These are phyloP conservation scores for Globisporangium megalacanthum DNA, from an alignment of 352 stramenopile species.

Conservation along the genomic window DNA sequence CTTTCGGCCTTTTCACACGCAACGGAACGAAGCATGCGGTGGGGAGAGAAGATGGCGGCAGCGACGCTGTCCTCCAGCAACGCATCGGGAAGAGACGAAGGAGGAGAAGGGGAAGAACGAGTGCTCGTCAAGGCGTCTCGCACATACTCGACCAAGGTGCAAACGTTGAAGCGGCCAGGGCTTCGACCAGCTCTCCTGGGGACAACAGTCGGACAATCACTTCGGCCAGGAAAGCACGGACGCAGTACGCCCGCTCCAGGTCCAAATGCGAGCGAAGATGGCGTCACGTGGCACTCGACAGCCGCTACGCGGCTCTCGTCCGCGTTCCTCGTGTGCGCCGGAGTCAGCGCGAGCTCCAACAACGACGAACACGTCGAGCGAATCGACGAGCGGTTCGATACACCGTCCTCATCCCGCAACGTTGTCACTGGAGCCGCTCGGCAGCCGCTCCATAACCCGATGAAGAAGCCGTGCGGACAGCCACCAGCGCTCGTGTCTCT, in stretches of 20 bases:
- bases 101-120: not conserved
- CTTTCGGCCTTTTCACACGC: not conserved
- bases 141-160: not conserved
- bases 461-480: not conserved
- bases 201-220: constrained; percentile 2
- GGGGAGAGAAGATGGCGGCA: constrained; percentile 2
- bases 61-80: not conserved
- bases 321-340: constrained; percentile 11
- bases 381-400: not conserved
- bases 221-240: constrained; percentile 3
- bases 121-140: too few species aligned
- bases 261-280: not conserved
- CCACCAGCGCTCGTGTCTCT: constrained; percentile 2
- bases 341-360: constrained; percentile 7
- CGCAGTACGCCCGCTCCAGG: not conserved
- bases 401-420: not conserved
- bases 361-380: constrained; percentile 6
- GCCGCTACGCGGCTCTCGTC: not conserved
- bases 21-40: constrained; percentile 5
- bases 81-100: constrained; percentile 1
- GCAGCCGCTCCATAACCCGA: not conserved
- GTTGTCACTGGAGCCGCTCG: not conserved
- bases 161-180: not conserved
- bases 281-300: too few species aligned
- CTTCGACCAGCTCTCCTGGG: constrained; percentile 2